Evolutionary conservation across 441 rosid genomes (phyloP), one percentile per base, ranked within the genome.

Genomic region (Melastoma candidum): DNA sequence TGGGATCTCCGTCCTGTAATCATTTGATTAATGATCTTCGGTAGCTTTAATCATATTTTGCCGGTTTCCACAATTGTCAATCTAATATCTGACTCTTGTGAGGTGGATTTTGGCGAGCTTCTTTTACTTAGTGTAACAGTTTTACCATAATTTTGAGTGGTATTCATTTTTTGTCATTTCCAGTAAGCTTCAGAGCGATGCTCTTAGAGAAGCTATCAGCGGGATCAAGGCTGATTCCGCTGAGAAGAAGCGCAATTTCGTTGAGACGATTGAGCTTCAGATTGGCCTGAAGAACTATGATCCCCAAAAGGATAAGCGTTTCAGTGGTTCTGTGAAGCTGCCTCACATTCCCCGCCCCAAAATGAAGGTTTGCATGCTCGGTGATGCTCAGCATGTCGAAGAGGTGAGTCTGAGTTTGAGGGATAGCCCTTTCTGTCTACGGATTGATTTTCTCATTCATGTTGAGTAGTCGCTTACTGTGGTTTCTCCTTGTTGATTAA

Each of bases 321-420:
- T 92, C 74, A 92, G 98, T 44, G 98, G 98, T 10, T 82, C 96
- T 0, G 96, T 87, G 2, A 87, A 85, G 71, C 47, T 90, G 69
- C 96, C 95, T 6, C 96, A 87, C 72, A 80, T 90, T 53, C 98
- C 98, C 3, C 93, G 98, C 45, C 95, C 98, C 1, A 90, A 90
- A 75, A 90, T 90, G 98, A 90, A 81, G 71, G 80, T 90, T 25
- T 90, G 98, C 75, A 90, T 90, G 96, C 93, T 90, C n/a, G 96
- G 98, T 46, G 98, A 90, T 54, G 98, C 98, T 22, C 98, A 90
- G 63, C 98, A 90, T 32, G 95, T 90, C 3, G 98, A 90, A 67
- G 93, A 87, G 90, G 97, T 90, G 61, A 24, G 27, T 11, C 5
- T 32, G 41, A 32, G 41, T 32, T 17, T 45, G 46, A 22, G 36